Evolutionary conservation across 257 asterid genomes (phyloP).

Genomic region (Ocimum tenuiflorum): DNA sequence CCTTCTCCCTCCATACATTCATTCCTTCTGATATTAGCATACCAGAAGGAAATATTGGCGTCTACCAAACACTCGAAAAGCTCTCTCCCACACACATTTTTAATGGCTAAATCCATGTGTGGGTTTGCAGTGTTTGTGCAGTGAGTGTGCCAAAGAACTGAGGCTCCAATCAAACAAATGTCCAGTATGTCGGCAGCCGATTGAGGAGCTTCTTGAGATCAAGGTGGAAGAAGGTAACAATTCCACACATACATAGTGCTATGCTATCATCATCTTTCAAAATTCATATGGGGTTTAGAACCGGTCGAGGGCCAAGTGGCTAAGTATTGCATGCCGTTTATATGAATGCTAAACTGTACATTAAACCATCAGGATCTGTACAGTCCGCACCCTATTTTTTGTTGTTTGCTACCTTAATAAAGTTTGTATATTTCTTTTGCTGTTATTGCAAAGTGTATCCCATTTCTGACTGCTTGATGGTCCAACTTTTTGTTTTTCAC

Average conservation of each 20-base stretch:
- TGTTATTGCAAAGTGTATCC: no score
- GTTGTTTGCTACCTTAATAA: background rate
- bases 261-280: background rate
- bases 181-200: conserved; percentile 85
- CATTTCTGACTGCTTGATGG: no score
- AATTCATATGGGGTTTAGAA: background rate
- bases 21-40: conserved; percentile 8
- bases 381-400: conserved; percentile 4
- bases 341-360: background rate
- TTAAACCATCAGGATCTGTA: conserved; percentile 23
- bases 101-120: no score
- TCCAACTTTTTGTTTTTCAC: no score
- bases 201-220: conserved; percentile 79
- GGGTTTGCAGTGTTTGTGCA: conserved; percentile 75
- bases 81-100: no score
- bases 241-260: background rate
- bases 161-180: conserved; percentile 78
- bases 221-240: conserved; percentile 61
- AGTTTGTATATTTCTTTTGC: conserved; percentile 13
- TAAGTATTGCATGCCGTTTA: background rate
- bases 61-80: no score
- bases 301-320: conserved; percentile 1
- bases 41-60: no score
- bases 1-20: background rate
- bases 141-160: conserved; percentile 74